These are phyloP conservation scores for Emydomyces testavorans DNA, from an alignment of 2,329 filamentous ascomycete genomes.

Conservation along the genomic window DNA sequence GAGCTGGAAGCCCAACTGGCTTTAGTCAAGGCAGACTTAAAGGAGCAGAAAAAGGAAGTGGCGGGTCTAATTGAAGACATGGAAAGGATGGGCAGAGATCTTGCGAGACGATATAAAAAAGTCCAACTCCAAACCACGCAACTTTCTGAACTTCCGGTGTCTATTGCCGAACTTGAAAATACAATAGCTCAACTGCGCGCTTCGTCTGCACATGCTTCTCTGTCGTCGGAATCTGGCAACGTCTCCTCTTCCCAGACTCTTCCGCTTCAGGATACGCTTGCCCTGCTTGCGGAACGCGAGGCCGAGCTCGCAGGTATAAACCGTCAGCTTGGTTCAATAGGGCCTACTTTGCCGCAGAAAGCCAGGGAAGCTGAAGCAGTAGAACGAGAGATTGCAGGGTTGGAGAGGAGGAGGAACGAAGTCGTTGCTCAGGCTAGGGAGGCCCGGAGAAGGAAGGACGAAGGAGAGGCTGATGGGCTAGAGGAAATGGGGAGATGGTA, in stretches of 20 bases:
- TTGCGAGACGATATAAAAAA: slow-evolving; percentile 49
- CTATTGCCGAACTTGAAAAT: slow-evolving; percentile 42
- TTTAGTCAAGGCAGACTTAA: slow-evolving; percentile 61
- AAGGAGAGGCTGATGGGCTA: slow-evolving; percentile 37
- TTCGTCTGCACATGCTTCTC: slow-evolving; percentile 48
- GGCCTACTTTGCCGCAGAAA: slow-evolving; percentile 36
- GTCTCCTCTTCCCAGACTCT: slow-evolving; percentile 30
- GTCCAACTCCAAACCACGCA: slow-evolving; percentile 43
- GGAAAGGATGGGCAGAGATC: slow-evolving; percentile 54
- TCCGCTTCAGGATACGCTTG: slow-evolving; percentile 32
- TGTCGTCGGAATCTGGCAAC: slow-evolving; percentile 45
- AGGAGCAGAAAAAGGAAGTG: slow-evolving; percentile 69
- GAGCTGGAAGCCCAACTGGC: slow-evolving; percentile 60
- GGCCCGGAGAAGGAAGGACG: slow-evolving; percentile 32
- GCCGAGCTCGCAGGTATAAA: slow-evolving; percentile 33
- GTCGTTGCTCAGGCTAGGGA: slow-evolving; percentile 39
- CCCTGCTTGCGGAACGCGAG: slow-evolving; percentile 32
- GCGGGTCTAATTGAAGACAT: slow-evolving; percentile 60
- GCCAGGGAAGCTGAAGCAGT: slow-evolving; percentile 36
- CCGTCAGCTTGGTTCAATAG: slow-evolving; percentile 32
- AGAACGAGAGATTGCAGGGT: slow-evolving; percentile 33
- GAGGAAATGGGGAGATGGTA: slow-evolving; percentile 40
- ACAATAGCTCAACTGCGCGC: slow-evolving; percentile 40
- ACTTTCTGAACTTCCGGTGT: slow-evolving; percentile 41
- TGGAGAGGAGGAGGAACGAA: slow-evolving; percentile 37